Percentiles rank a stretch among this genome's conserved stretches.
These are phyloP conservation scores for Alternaria ventricosa DNA, from an alignment of 2,329 filamentous ascomycete genomes.

Conservation along the genomic window DNA sequence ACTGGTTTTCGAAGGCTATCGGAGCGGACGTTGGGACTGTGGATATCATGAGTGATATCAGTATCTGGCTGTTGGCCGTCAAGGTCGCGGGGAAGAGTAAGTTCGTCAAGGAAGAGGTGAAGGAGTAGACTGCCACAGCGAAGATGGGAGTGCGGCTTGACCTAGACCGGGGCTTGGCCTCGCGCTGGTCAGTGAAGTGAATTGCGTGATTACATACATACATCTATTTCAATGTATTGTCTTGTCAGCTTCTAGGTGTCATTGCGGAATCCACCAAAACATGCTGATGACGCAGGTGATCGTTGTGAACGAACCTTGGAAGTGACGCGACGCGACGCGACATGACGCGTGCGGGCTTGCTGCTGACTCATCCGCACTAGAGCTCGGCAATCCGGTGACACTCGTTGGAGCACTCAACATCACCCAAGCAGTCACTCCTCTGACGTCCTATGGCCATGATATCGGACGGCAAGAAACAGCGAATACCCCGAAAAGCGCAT, in stretches of 20 bases:
- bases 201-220: background rate
- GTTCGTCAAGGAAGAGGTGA: constrained; percentile 15
- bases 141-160: background rate
- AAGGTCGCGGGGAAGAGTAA: constrained; percentile 17
- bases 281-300: background rate
- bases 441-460: background rate
- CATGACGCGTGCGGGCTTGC: background rate
- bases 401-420: background rate
- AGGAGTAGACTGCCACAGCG: background rate
- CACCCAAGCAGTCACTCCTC: background rate
- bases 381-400: background rate
- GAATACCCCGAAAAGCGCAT: background rate
- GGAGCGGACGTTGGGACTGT: constrained; percentile 15
- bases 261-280: background rate
- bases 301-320: background rate
- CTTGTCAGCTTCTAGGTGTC: background rate
- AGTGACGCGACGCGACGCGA: background rate
- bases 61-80: constrained; percentile 14
- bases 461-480: background rate
- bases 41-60: constrained; percentile 19
- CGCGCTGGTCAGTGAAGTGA: background rate
- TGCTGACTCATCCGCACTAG: background rate
- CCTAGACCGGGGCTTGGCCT: background rate
- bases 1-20: constrained; percentile 24
- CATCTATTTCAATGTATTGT: background rate